A percentile compares a stretch with the other conserved stretches of the same genome.
phyloP scores from a whole-genome alignment of 176 grass and related monocot genomes.

The Eleusine coracana region DNA sequence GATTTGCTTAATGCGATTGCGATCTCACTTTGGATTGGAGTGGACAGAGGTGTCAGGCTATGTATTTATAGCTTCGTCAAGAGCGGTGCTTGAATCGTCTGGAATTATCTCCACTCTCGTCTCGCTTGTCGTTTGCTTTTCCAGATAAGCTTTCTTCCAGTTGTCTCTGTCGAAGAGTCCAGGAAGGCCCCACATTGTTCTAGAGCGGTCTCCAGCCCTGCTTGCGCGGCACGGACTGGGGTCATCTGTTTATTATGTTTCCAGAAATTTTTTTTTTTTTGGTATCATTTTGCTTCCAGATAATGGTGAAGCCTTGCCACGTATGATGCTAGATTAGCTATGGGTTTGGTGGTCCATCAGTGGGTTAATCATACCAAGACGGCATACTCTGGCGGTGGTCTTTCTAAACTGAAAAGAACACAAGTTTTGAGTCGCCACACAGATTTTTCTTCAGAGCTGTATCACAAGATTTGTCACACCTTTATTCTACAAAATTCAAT shows the following conservation, averaged over 20 bases:
- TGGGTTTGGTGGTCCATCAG: not conserved
- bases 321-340: not conserved
- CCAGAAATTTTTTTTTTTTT: not conserved
- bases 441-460: not conserved
- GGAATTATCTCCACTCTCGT: slow-evolving; percentile 22
- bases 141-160: not conserved
- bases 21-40: not conserved
- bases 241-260: not conserved
- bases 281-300: not conserved
- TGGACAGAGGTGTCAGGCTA: not conserved
- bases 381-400: not conserved
- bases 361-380: not conserved
- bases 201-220: not conserved
- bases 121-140: not conserved
- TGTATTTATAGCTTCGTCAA: slow-evolving; percentile 25
- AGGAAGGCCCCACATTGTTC: not conserved
- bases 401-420: not conserved
- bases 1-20: not conserved
- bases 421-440: not conserved
- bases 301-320: not conserved
- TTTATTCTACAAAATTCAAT: no score
- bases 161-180: not conserved
- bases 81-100: not conserved
- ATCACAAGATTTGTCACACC: not conserved
- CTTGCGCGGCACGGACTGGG: not conserved